Evolutionary conservation across 108 stramenopile species (phyloP).

Genomic region (Skeletonema marinoi): DNA sequence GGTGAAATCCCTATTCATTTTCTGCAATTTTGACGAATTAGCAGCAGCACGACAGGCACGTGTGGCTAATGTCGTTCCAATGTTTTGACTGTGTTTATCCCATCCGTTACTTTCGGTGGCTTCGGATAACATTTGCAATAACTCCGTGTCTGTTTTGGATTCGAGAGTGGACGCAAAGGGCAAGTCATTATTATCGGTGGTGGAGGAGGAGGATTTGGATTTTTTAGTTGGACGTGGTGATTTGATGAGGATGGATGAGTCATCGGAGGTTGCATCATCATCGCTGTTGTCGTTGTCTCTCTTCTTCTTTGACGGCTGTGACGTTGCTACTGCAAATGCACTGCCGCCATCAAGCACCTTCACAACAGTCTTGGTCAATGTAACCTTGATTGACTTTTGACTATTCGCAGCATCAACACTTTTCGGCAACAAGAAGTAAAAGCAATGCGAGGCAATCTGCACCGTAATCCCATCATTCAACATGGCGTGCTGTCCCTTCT

Average conservation of each 20-base stretch:
- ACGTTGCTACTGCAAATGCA: not conserved
- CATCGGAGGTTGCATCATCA: not conserved
- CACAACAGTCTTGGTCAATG: not conserved
- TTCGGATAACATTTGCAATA: constrained; percentile 1
- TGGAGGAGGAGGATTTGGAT: not conserved
- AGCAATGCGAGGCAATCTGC: constrained; percentile 12
- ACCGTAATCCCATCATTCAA: constrained; percentile 12
- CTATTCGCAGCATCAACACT: not conserved
- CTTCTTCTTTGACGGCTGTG: not conserved
- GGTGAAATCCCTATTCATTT: not conserved
- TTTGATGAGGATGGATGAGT: not conserved
- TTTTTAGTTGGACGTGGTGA: not conserved
- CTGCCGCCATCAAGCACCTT: not conserved
- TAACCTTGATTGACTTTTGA: constrained; percentile 12
- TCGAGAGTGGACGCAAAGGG: constrained; percentile 1
- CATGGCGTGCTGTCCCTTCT: constrained; percentile 28
- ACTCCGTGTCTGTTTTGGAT: constrained; percentile 8
- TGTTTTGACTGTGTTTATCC: constrained; percentile 17
- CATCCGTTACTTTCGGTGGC: constrained; percentile 4
- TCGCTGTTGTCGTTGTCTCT: not conserved
- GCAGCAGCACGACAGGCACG: constrained; percentile 25
- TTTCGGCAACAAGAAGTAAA: constrained; percentile 37
- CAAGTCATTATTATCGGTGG: not conserved
- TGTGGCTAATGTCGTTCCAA: constrained; percentile 12
- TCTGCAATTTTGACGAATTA: not conserved